Evolutionary conservation across 495 filamentous ascomycete genomes (phyloP).

Genomic region (Staphylotrichum longicolle): DNA sequence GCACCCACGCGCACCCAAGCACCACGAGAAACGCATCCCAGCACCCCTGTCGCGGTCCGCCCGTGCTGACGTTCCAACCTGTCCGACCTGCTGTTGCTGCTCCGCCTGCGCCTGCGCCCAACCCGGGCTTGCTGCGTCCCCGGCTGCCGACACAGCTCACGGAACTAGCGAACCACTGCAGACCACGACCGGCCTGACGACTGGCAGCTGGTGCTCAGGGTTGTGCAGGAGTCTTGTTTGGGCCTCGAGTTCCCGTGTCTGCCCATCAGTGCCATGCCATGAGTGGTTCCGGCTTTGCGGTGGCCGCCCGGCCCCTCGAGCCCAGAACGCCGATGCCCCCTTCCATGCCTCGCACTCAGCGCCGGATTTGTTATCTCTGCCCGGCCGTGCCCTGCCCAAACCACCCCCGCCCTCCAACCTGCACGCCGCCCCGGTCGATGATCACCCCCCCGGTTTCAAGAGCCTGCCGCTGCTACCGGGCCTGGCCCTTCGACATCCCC

Average conservation of each 20-base stretch:
- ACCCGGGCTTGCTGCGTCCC: conserved; percentile 2
- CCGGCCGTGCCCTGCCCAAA: conserved; percentile 23
- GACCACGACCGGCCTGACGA: conserved; percentile 13
- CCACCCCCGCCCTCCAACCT: conserved; percentile 22
- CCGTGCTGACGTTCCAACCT: conserved; percentile 7
- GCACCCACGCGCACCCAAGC: background rate
- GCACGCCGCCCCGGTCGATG: conserved; percentile 14
- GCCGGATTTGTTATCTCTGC: conserved; percentile 30
- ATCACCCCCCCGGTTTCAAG: conserved; percentile 32
- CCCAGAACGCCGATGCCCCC: conserved; percentile 24
- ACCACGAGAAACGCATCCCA: background rate
- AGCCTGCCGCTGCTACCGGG: conserved; percentile 31
- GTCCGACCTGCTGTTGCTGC: background rate
- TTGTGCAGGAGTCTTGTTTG: conserved; percentile 14
- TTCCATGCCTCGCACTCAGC: conserved; percentile 40
- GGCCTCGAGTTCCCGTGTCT: conserved; percentile 7
- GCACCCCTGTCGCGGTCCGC: conserved; percentile 11
- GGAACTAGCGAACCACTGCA: conserved; percentile 21
- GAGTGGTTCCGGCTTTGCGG: conserved; percentile 43
- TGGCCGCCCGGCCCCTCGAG: conserved; percentile 43
- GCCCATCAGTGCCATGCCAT: conserved; percentile 42
- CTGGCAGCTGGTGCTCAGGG: background rate
- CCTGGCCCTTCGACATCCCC: conserved; percentile 44
- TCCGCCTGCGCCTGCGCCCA: conserved; percentile 8
- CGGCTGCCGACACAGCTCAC: background rate